Conservation (phyloP, 139 green algal species). For the Prasinococcaceae sp. region DNA sequence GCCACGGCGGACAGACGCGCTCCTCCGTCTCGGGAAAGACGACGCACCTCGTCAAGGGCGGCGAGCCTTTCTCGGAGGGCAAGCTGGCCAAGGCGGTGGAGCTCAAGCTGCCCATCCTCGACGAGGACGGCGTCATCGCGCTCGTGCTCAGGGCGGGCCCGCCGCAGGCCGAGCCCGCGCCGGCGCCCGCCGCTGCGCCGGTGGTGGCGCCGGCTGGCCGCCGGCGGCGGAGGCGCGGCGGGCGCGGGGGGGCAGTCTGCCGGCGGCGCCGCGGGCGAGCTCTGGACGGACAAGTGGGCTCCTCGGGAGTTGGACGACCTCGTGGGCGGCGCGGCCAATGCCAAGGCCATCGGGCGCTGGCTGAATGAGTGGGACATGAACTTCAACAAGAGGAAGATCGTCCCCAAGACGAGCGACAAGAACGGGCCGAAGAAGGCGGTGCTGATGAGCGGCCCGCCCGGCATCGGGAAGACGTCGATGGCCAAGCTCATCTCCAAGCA, state of each 20-base stretch:
- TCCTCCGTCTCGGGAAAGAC: slow-evolving; percentile 66
- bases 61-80: background rate
- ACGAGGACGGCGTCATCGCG: background rate
- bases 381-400: slow-evolving; percentile 37
- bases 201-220: background rate
- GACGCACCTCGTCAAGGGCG: slow-evolving; percentile 34
- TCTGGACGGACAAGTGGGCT: slow-evolving; percentile 91
- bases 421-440: slow-evolving; percentile 70
- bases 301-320: slow-evolving; percentile 59
- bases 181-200: background rate
- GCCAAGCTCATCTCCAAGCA: slow-evolving; percentile 51
- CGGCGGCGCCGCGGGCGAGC: slow-evolving; percentile 17
- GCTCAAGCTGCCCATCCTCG: background rate
- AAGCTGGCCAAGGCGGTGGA: slow-evolving; percentile 3
- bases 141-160: no score
- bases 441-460: slow-evolving; percentile 75
- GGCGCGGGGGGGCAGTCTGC: background rate
- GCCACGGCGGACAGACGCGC: slow-evolving; percentile 58
- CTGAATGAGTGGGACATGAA: slow-evolving; percentile 52
- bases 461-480: slow-evolving; percentile 80
- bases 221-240: background rate
- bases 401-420: slow-evolving; percentile 14
- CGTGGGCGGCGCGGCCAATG: slow-evolving; percentile 64
- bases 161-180: background rate
- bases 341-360: slow-evolving; percentile 45